Percentiles rank a stretch among this genome's conserved stretches.
Conservation (phyloP, 2,329 filamentous ascomycete genomes). For the Sporothrix inflata region DNA sequence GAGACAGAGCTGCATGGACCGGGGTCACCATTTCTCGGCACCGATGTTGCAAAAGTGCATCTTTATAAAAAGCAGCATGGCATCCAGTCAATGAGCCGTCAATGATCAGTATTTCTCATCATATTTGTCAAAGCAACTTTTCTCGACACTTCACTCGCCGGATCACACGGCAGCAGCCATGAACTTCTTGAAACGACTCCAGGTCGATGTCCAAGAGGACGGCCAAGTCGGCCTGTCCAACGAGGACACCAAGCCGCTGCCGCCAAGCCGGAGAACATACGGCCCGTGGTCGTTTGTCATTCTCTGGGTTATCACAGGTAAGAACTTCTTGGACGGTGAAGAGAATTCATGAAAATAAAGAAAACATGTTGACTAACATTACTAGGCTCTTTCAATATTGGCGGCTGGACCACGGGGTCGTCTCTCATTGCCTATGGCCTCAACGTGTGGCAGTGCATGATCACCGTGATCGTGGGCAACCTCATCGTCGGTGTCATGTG, state of each 20-base stretch:
- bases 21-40: not conserved
- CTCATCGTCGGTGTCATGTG: slow-evolving; percentile 46
- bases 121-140: not conserved
- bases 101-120: not conserved
- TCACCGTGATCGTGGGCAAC: slow-evolving; percentile 50
- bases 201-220: slow-evolving; percentile 33
- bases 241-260: slow-evolving; percentile 40
- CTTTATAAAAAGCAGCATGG: slow-evolving; percentile 20
- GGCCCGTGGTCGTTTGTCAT: slow-evolving; percentile 42
- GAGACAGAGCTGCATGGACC: not conserved
- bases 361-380: not conserved
- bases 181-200: slow-evolving; percentile 32
- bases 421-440: slow-evolving; percentile 27
- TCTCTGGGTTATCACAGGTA: slow-evolving; percentile 41
- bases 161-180: slow-evolving; percentile 11
- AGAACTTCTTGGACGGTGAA: not conserved
- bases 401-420: slow-evolving; percentile 42
- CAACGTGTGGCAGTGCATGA: slow-evolving; percentile 46
- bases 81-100: not conserved
- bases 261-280: slow-evolving; percentile 39
- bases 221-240: slow-evolving; percentile 36
- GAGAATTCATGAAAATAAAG: not conserved
- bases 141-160: not conserved
- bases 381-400: slow-evolving; percentile 40
- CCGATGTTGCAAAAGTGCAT: not conserved